Conservation (phyloP, 2,329 filamentous ascomycete species). For the Lasiodiplodia sp. region DNA sequence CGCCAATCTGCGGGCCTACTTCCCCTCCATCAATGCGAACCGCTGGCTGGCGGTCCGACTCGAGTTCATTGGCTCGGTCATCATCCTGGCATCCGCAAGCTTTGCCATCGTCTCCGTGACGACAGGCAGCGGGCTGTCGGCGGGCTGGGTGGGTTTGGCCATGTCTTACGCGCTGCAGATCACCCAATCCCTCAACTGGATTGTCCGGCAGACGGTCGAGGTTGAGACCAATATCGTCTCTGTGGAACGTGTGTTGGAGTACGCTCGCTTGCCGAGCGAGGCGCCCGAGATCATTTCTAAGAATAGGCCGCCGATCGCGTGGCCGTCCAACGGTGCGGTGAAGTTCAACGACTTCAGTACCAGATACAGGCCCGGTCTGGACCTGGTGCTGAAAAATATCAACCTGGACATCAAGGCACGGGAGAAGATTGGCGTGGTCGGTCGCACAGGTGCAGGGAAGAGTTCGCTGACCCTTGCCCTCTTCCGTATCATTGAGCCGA, state of each 20-base stretch:
- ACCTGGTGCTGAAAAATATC: slow-evolving; percentile 92
- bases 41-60: slow-evolving; percentile 94
- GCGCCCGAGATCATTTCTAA: slow-evolving; percentile 92
- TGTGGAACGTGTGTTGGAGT: slow-evolving; percentile 96
- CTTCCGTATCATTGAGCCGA: slow-evolving; percentile 94
- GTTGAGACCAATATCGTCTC: slow-evolving; percentile 99
- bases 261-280: slow-evolving; percentile 88
- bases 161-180: slow-evolving; percentile 99
- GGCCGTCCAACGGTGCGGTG: slow-evolving; percentile 88
- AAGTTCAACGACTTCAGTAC: slow-evolving; percentile 95
- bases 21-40: slow-evolving; percentile 88
- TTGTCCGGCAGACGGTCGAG: slow-evolving; percentile 96
- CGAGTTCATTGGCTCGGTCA: slow-evolving; percentile 92
- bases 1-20: slow-evolving; percentile 91
- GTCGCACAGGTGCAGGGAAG: slow-evolving; percentile 94
- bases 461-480: slow-evolving; percentile 90
- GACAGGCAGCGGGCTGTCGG: slow-evolving; percentile 66
- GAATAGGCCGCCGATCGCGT: slow-evolving; percentile 84
- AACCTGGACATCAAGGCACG: slow-evolving; percentile 91
- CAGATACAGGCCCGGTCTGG: slow-evolving; percentile 86
- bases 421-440: slow-evolving; percentile 98
- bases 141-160: slow-evolving; percentile 85
- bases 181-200: slow-evolving; percentile 97
- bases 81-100: slow-evolving; percentile 86
- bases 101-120: slow-evolving; percentile 84